A percentile compares a stretch with the other conserved stretches of the same genome.
phyloP scores from a whole-genome alignment of 169 alveolate species.

The Haemoproteus tartakovskyi region DNA sequence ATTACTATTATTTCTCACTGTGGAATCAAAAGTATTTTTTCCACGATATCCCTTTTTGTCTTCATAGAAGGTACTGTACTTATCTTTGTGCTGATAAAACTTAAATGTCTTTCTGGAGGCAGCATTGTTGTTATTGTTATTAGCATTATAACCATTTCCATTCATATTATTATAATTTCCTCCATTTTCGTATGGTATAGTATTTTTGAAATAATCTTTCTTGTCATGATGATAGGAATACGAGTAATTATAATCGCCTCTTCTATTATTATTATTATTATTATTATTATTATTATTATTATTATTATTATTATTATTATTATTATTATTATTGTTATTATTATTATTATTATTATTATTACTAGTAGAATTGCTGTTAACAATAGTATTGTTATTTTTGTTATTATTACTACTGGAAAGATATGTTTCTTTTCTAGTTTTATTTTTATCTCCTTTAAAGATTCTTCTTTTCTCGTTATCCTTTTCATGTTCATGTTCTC shows the following conservation, averaged over 20 bases:
- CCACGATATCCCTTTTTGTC: slow-evolving; percentile 21
- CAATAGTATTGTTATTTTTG: not conserved
- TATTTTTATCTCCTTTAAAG: not conserved
- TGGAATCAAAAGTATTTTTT: not conserved
- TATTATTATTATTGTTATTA: slow-evolving; percentile 12
- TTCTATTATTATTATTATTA: too few species aligned
- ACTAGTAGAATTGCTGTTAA: not conserved
- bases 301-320: not conserved
- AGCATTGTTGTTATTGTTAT: not conserved
- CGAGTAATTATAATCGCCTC: too few species aligned
- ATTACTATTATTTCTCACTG: not conserved
- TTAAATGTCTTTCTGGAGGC: slow-evolving; percentile 11
- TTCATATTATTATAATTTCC: too few species aligned
- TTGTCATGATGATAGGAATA: too few species aligned
- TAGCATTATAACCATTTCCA: not conserved
- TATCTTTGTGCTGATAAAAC: slow-evolving; percentile 12
- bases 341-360: too few species aligned
- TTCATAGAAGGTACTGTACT: too few species aligned
- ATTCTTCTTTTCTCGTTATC: not conserved
- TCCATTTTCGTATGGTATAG: too few species aligned
- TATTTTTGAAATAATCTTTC: slow-evolving; percentile 5
- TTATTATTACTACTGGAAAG: not conserved
- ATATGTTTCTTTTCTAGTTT: too few species aligned
- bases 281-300: too few species aligned
- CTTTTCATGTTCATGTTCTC: slow-evolving; percentile 4